phyloP scores from a whole-genome alignment of 2,329 filamentous ascomycete species.

The Colletotrichum caudatum region DNA sequence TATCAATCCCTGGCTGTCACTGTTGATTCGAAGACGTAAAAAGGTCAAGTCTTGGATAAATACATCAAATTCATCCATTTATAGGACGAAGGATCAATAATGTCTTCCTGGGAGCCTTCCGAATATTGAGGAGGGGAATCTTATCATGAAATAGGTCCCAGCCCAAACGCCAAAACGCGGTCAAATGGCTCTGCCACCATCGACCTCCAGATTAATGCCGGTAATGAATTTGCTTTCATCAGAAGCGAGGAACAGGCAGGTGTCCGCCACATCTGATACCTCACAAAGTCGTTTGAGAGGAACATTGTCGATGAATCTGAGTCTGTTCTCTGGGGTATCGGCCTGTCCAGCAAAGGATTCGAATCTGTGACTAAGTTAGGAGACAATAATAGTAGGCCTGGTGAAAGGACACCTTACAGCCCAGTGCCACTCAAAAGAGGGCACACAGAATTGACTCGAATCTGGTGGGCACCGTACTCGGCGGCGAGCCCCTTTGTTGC shows the following conservation, averaged over 20 bases:
- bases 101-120: neutral
- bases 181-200: conserved; percentile 34
- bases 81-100: neutral
- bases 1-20: neutral
- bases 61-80: neutral
- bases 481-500: conserved; percentile 72
- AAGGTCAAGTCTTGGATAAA: neutral
- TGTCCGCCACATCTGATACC: conserved; percentile 77
- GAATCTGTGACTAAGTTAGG: conserved; percentile 20
- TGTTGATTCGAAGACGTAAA: neutral
- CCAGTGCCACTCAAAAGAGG: conserved; percentile 76
- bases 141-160: neutral
- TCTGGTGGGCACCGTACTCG: conserved; percentile 78
- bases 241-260: conserved; percentile 76
- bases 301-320: conserved; percentile 47
- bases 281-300: conserved; percentile 50
- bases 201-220: conserved; percentile 73
- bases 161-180: neutral
- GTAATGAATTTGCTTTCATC: conserved; percentile 80
- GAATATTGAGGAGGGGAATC: neutral
- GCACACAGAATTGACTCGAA: conserved; percentile 79
- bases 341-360: conserved; percentile 69
- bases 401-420: conserved; percentile 54
- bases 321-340: conserved; percentile 71
- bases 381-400: neutral